phyloP scores from a whole-genome alignment of 768 basidiomycete genomes.

The Mycena leptocephala region DNA sequence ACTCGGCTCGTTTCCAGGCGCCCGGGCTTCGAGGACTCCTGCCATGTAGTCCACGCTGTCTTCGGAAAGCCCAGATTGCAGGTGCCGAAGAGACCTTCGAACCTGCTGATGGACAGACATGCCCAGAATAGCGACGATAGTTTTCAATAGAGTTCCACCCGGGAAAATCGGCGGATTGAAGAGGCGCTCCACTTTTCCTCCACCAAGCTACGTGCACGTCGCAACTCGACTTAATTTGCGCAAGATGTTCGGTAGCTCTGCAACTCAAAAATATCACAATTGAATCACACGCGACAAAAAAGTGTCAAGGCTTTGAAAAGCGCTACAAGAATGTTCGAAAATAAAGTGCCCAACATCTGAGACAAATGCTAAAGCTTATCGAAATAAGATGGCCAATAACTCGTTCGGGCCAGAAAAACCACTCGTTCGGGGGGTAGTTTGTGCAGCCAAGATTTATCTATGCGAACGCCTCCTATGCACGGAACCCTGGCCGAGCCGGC shows the following conservation, averaged over 20 bases:
- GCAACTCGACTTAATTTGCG: no score
- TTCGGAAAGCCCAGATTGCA: not conserved
- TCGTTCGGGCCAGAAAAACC: no score
- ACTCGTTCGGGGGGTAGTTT: no score
- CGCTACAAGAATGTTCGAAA: no score
- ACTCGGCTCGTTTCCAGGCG: not conserved
- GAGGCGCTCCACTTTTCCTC: not conserved
- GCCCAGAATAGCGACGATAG: not conserved
- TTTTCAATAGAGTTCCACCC: not conserved
- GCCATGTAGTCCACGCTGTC: not conserved
- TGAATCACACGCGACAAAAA: not conserved
- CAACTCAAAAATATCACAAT: not conserved
- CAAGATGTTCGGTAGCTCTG: slow-evolving; percentile 2
- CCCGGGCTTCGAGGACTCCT: not conserved
- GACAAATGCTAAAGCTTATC: no score
- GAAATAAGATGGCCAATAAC: no score
- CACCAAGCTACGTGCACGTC: not conserved
- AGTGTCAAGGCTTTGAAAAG: no score
- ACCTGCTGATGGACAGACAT: not conserved
- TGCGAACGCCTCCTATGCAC: no score
- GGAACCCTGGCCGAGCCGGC: no score
- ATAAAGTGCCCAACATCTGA: no score
- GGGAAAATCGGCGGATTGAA: not conserved
- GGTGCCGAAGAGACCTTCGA: not conserved
- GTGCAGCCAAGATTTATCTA: no score